Evolutionary conservation across 805 yeast species (phyloP).

Genomic region (Zygosaccharomyces pseudorouxii): DNA sequence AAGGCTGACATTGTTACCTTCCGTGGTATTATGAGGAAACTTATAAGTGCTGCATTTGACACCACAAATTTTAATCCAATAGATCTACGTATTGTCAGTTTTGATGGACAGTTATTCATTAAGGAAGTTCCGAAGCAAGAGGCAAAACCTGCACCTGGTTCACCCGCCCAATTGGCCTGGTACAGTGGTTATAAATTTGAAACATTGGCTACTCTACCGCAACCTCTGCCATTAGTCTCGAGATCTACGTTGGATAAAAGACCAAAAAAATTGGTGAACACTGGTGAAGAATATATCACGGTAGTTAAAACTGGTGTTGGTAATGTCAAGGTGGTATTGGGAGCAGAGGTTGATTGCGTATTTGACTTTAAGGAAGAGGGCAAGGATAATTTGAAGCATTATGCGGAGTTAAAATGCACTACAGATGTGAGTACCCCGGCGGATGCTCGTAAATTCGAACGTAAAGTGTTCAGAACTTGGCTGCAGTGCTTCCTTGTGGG

Average conservation of each 20-base stretch:
- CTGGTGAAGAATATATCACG: conserved; percentile 70
- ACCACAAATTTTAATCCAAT: conserved; percentile 48
- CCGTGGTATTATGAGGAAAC: conserved; percentile 71
- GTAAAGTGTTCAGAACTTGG: conserved; percentile 79
- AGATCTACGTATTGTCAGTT: conserved; percentile 58
- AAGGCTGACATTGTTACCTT: conserved; percentile 69
- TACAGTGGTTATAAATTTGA: conserved; percentile 86
- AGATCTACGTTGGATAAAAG: conserved; percentile 68
- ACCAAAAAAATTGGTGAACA: conserved; percentile 53
- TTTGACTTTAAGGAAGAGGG: conserved; percentile 61
- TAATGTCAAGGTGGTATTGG: conserved; percentile 57
- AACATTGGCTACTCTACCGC: conserved; percentile 62
- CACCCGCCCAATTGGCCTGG: conserved; percentile 40
- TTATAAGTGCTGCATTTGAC: conserved; percentile 55
- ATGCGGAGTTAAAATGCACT: conserved; percentile 79
- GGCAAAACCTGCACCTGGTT: conserved; percentile 24
- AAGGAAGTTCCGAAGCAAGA: conserved; percentile 39
- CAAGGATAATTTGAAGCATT: conserved; percentile 58
- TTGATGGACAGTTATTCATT: conserved; percentile 71
- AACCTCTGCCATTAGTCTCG: conserved; percentile 68
- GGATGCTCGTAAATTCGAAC: conserved; percentile 64
- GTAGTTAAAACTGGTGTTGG: conserved; percentile 88
- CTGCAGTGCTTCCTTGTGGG: conserved; percentile 90
- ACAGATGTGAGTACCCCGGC: conserved; percentile 49
- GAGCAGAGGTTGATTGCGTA: conserved; percentile 90